Base-by-base conservation (phyloP, 2,329 filamentous ascomycete genomes). In the Aspergillus quadrilineatus region DNA sequence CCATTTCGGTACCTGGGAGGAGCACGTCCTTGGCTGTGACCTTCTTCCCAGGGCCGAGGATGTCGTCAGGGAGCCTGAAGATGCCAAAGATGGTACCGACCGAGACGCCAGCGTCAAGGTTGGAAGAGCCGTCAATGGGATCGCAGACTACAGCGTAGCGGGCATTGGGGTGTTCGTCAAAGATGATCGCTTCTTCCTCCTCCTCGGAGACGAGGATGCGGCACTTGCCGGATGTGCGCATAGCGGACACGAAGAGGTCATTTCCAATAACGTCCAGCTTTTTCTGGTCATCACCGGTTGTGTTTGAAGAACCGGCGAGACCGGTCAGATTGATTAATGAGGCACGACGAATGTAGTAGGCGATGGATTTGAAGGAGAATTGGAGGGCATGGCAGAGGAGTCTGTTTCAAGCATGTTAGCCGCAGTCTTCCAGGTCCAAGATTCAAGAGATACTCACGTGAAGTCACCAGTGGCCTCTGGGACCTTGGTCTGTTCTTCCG, bases 221-320 rank as follows among this genome's bases (percentile, higher is more conserved):
- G 73, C 92, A 94, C 76, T 92, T 92, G 68, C 91, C 92, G 29
- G 89, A 96, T 52, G 90, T 93, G 66, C 85, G 86, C 94, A 99
- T 97, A 62, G 92, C 90, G 60, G 90, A 88, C 71, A 99, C 90
- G 80, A 99, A 99, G 68, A 99, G 83, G 74, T 99, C 94, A 75
- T 99, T 97, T 74, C 92, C 93, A 73, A 99, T 97, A 58, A 99
- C 93, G 74, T 99, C 94, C 61, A 99, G 90, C 81, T 99, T 99
- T 86, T 99, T 99, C 77, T 99, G 94, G 74, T 97, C 94, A 76
- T 99, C 94, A 63, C 94, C 94, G 3, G 94, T 97, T 53, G 83
- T 90, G 79, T 99, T 99, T 64, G 92, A 90, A 59, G 93, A 94
- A 58, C 94, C 94, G 60, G 94, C 94, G 48, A 99, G 86, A 60